Percentiles rank a stretch among this genome's conserved stretches.
Conservation (phyloP, 169 alveolate genomes). For the Besnoitia besnoiti region DNA sequence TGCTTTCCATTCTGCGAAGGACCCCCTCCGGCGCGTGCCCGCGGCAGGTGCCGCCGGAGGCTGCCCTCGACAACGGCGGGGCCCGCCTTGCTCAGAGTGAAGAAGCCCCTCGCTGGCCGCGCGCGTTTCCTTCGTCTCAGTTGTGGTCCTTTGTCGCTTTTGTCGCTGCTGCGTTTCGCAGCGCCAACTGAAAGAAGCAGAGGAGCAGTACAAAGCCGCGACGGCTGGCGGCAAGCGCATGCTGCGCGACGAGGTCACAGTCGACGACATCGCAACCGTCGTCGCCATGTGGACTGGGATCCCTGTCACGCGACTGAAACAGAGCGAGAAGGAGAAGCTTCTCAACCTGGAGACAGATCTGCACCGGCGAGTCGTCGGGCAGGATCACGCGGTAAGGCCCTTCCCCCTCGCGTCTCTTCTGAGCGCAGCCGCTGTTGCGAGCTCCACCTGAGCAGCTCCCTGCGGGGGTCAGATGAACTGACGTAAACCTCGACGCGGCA, state of each 20-base stretch:
- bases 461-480: no score
- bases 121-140: neutral
- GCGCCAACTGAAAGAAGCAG: conserved; percentile 65
- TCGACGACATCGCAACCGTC: conserved; percentile 85
- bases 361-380: conserved; percentile 75
- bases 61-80: no score
- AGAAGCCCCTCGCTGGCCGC: no score
- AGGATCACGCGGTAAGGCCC: conserved; percentile 79
- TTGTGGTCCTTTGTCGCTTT: neutral
- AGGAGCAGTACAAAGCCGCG: conserved; percentile 40
- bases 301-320: conserved; percentile 80
- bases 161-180: no score
- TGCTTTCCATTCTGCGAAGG: no score
- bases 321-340: conserved; percentile 85
- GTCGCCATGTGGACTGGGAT: conserved; percentile 88
- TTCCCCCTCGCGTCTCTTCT: no score
- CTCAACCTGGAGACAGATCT: conserved; percentile 73
- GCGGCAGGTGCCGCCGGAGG: neutral
- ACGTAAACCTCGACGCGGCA: no score
- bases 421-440: no score
- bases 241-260: conserved; percentile 83
- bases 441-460: no score
- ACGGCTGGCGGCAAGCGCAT: conserved; percentile 51
- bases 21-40: no score
- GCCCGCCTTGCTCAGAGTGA: no score